These are phyloP conservation scores for Corylus heterophylla DNA, from an alignment of 306 rosid genomes.

Conservation along the genomic window DNA sequence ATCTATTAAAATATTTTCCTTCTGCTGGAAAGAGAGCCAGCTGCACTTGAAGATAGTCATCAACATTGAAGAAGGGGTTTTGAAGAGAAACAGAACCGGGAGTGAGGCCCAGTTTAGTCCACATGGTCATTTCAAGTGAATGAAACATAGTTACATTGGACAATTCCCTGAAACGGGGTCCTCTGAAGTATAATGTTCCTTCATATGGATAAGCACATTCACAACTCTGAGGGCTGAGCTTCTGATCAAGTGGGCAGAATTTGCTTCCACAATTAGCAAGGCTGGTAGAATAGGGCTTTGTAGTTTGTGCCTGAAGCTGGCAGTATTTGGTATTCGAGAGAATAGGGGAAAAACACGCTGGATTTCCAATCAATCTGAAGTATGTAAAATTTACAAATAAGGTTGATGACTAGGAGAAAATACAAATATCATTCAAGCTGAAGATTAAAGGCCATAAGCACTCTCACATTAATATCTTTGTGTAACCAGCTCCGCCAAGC, in stretches of 20 bases:
- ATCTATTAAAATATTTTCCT: constrained; percentile 62
- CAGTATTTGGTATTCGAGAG: constrained; percentile 55
- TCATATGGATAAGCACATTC: constrained; percentile 80
- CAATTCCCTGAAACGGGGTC: constrained; percentile 71
- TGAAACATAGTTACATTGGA: constrained; percentile 55
- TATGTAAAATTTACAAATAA: constrained; percentile 25
- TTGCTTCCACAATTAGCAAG: constrained; percentile 53
- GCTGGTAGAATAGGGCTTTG: constrained; percentile 68
- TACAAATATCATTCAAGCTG: constrained; percentile 1
- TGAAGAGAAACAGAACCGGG: constrained; percentile 84
- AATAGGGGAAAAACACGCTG: constrained; percentile 49
- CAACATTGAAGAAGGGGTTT: constrained; percentile 66
- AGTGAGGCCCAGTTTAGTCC: constrained; percentile 61
- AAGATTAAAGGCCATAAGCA: constrained; percentile 4
- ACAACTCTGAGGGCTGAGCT: constrained; percentile 85
- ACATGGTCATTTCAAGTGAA: constrained; percentile 67
- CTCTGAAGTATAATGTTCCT: constrained; percentile 82
- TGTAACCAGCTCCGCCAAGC: constrained; percentile 44
- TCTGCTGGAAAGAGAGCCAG: constrained; percentile 78
- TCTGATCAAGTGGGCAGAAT: constrained; percentile 60
- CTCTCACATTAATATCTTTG: constrained; percentile 66
- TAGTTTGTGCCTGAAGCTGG: constrained; percentile 48
- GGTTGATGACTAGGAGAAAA: constrained; percentile 6
- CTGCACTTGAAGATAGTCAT: constrained; percentile 82
- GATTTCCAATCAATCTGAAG: constrained; percentile 82